Evolutionary conservation across 1,284 basidiomycete genomes (phyloP).

Genomic region (Meira nashicola): DNA sequence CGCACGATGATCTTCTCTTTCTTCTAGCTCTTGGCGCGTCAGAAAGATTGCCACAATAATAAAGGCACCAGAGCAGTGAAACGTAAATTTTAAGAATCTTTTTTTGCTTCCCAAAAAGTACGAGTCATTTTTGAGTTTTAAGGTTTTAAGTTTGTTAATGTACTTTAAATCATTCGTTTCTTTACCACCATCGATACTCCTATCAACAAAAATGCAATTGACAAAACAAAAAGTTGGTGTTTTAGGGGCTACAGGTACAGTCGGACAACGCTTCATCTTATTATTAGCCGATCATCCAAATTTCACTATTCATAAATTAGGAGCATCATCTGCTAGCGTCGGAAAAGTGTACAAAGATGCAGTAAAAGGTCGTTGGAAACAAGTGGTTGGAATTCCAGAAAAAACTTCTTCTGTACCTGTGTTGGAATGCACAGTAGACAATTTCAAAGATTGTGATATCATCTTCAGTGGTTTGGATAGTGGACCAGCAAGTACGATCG

Average conservation of each 20-base stretch:
- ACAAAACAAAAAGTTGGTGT: conserved; percentile 75
- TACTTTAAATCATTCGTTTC: not conserved
- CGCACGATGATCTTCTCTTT: too few relatives aligned
- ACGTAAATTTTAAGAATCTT: too few relatives aligned
- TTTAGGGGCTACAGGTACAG: conserved; percentile 81
- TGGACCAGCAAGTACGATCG: conserved; percentile 89
- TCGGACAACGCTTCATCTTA: conserved; percentile 67
- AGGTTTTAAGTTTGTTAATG: too few relatives aligned
- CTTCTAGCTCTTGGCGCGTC: too few relatives aligned
- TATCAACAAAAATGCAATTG: not conserved
- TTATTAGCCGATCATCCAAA: conserved; percentile 84
- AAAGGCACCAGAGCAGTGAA: too few relatives aligned
- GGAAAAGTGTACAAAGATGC: conserved; percentile 76
- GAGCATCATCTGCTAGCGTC: conserved; percentile 82
- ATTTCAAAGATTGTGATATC: conserved; percentile 76
- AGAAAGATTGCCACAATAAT: too few relatives aligned
- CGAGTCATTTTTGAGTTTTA: too few relatives aligned
- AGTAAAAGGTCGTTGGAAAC: conserved; percentile 76
- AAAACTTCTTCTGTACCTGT: conserved; percentile 68
- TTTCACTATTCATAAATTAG: conserved; percentile 80
- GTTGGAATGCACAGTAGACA: conserved; percentile 70
- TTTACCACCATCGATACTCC: not conserved
- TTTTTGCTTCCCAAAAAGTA: too few relatives aligned
- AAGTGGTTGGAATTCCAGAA: conserved; percentile 70
- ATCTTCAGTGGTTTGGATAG: conserved; percentile 93